phyloP scores from a whole-genome alignment of 495 filamentous ascomycete genomes.

The Penicillium lividum region DNA sequence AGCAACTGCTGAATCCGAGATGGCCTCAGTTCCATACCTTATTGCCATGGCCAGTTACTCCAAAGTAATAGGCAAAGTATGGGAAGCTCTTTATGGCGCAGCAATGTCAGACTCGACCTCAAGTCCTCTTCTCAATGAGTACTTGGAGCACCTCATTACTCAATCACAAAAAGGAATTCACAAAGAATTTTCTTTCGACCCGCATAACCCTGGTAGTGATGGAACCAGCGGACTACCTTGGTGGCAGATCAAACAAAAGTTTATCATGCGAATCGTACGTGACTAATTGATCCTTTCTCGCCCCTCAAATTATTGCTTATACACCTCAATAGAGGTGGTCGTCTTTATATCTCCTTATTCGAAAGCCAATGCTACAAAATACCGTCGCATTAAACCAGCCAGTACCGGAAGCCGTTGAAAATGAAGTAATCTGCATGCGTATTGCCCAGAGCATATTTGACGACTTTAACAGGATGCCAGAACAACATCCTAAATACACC shows the following conservation, averaged over 20 bases:
- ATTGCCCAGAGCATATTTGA: slow-evolving; percentile 21
- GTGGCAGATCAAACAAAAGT: slow-evolving; percentile 27
- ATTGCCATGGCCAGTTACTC: slow-evolving; percentile 29
- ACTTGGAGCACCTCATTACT: slow-evolving; percentile 21
- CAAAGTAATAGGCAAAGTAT: slow-evolving; percentile 27
- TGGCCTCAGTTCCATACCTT: slow-evolving; percentile 18
- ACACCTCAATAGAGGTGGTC: slow-evolving; percentile 25
- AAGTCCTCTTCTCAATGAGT: slow-evolving; percentile 21
- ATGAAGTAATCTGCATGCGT: slow-evolving; percentile 28
- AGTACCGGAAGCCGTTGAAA: slow-evolving; percentile 15
- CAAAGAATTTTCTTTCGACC: slow-evolving; percentile 21
- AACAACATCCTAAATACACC: slow-evolving; percentile 26
- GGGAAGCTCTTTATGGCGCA: slow-evolving; percentile 30
- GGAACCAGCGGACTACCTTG: slow-evolving; percentile 6
- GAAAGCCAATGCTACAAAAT: slow-evolving; percentile 27
- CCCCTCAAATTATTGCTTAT: background rate
- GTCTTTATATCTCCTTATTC: slow-evolving; percentile 26
- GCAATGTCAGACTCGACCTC: slow-evolving; percentile 16
- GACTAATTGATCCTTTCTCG: background rate
- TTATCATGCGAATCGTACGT: slow-evolving; percentile 31
- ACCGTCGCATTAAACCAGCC: background rate
- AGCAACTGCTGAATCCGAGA: background rate
- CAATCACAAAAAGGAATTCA: slow-evolving; percentile 23
- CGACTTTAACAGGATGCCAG: slow-evolving; percentile 25
- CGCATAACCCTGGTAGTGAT: background rate